Conservation (phyloP, 73 alveolate species). For the Diophrys appendiculata region DNA sequence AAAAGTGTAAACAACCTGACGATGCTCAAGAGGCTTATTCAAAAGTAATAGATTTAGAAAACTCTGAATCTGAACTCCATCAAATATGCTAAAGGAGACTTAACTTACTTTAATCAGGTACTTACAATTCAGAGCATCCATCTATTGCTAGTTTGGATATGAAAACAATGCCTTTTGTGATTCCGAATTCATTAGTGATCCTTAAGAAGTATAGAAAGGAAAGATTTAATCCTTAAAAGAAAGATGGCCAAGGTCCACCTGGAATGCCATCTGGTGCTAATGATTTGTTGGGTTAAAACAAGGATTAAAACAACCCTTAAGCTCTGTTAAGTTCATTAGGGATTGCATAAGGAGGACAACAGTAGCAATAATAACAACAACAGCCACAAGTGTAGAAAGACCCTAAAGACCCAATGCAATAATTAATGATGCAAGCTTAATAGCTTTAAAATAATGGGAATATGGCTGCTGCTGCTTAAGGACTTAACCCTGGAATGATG, state of each 20-base stretch:
- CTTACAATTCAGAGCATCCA: constrained; percentile 6
- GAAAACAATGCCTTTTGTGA: constrained; percentile 45
- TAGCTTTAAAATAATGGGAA: neutral
- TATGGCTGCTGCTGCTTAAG: neutral
- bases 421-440: constrained; percentile 1
- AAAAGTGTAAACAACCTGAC: constrained; percentile 73
- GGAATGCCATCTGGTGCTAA: neutral
- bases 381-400: neutral
- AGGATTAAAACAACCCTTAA: neutral
- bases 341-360: neutral
- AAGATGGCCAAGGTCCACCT: neutral
- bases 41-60: constrained; percentile 56
- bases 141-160: constrained; percentile 23
- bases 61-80: constrained; percentile 40
- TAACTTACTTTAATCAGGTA: constrained; percentile 11
- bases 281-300: neutral
- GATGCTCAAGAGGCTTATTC: constrained; percentile 72
- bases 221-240: neutral
- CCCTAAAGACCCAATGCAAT: neutral
- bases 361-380: neutral
- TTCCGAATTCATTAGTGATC: constrained; percentile 57
- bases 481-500: neutral
- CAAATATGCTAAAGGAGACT: constrained; percentile 31
- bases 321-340: neutral
- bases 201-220: constrained; percentile 50